These are phyloP conservation scores for Alliaria petiolata DNA, from an alignment of 345 rosid genomes.

Conservation along the genomic window DNA sequence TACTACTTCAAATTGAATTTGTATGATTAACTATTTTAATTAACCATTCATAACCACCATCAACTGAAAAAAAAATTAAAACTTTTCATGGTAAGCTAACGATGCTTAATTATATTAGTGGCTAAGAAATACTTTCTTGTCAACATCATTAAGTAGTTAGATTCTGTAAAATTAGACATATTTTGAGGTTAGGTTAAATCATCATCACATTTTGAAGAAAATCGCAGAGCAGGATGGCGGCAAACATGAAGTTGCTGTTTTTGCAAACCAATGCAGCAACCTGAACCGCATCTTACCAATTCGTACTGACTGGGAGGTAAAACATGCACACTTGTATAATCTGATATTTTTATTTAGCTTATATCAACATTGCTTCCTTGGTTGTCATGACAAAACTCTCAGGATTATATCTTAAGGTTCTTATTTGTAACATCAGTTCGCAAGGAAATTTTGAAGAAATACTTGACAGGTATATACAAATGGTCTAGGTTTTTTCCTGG, in stretches of 20 bases:
- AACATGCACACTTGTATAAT: background rate
- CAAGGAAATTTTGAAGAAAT: conserved; percentile 96
- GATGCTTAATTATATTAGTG: conserved; percentile 32
- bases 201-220: background rate
- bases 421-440: conserved; percentile 49
- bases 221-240: conserved; percentile 73
- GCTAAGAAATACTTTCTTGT: conserved; percentile 20
- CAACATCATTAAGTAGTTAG: conserved; percentile 20
- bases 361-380: background rate
- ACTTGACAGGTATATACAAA: conserved; percentile 71
- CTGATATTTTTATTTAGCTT: background rate
- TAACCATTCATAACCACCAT: conserved; percentile 13
- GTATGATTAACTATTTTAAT: conserved; percentile 6
- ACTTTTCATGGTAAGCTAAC: conserved; percentile 18
- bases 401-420: background rate
- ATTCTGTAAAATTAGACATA: background rate
- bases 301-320: conserved; percentile 98
- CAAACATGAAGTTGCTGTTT: conserved; percentile 51
- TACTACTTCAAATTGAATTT: conserved; percentile 14
- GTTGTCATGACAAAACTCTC: background rate
- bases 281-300: conserved; percentile 79
- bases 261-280: conserved; percentile 55
- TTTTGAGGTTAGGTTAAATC: conserved; percentile 1
- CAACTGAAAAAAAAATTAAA: background rate
- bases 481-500: conserved; percentile 17